These are phyloP conservation scores for Scedosporium apiospermum DNA, from an alignment of 2,329 filamentous ascomycete genomes.

Conservation along the genomic window DNA sequence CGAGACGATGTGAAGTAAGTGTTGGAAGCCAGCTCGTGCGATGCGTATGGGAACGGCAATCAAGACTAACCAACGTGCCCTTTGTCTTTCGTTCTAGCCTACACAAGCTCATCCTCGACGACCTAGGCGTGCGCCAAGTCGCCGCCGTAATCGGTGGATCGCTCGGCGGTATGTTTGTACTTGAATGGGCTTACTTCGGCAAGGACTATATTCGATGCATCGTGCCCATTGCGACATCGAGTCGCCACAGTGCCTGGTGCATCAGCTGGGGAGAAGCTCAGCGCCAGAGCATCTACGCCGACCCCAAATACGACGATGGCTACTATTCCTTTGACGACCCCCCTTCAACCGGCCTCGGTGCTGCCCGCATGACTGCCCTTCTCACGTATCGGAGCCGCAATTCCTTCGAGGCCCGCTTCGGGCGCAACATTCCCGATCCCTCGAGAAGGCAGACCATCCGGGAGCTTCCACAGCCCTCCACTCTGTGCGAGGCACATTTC, in stretches of 20 bases:
- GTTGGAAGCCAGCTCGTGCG: background rate
- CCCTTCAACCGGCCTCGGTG: constrained; percentile 76
- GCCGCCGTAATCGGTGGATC: constrained; percentile 75
- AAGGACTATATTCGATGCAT: constrained; percentile 73
- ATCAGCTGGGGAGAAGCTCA: constrained; percentile 89
- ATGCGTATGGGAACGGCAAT: background rate
- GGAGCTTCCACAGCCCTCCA: constrained; percentile 48
- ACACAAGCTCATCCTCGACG: constrained; percentile 71
- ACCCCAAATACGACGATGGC: constrained; percentile 96
- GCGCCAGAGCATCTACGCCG: constrained; percentile 89
- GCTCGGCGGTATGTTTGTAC: constrained; percentile 82
- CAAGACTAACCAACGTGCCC: background rate
- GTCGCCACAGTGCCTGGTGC: constrained; percentile 78
- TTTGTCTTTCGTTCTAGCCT: constrained; percentile 36
- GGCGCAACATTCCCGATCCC: constrained; percentile 82
- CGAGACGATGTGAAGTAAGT: constrained; percentile 87
- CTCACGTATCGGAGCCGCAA: constrained; percentile 94
- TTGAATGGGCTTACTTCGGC: constrained; percentile 88
- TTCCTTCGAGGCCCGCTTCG: constrained; percentile 93
- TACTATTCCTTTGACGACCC: constrained; percentile 87
- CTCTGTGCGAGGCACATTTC: constrained; percentile 64
- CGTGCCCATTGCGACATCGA: constrained; percentile 77
- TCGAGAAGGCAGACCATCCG: constrained; percentile 77
- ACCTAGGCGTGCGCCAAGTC: constrained; percentile 68
- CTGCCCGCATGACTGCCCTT: constrained; percentile 92